Base-by-base conservation (phyloP, 2,329 filamentous ascomycete genomes). In the Verticillium dahliae region DNA sequence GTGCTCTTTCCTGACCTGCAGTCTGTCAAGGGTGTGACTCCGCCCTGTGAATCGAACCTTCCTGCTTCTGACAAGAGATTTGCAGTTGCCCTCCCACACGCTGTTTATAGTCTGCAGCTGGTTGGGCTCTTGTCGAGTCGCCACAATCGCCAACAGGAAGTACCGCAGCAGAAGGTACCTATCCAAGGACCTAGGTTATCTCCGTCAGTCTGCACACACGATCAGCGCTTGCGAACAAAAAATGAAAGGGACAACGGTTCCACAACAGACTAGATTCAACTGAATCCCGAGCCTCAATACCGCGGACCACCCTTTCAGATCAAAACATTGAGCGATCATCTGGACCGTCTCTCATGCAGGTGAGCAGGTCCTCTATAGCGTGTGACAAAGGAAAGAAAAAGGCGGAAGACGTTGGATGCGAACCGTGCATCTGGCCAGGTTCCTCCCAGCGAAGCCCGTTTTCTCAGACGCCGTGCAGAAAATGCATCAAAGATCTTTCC, bases 391-490 rank as follows among this genome's bases (percentile, higher is more conserved):
- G 57, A 59, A 65, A 59, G 56, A 61, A 60, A 62, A 59, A 37
- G 59, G 50, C 33, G 57, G 64, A 56, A 22, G 38, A 60, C 31
- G 60, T 56, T 27, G 38, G 27, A 61, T 56, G 52, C 60, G 38
- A 22, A 35, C 45, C 38, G 52, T 55, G 60, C 62, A 33, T 65
- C 63, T 66, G 63, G 62, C 64, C 61, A 62, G 58, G 52, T 50
- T 54, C 60, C 61, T 63, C 61, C 62, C 61, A 63, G 50, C 61
- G 61, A 65, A 60, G 59, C 60, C 70, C 72, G 60, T 69, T n/a
- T 38, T 41, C 38, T 39, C 57, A 50, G 39, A 73, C 71, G 69
- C 72, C 72, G 69, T 66, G 72, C 65, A 66, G 70, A 57, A 52
- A 52, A 71, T 71, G 70, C 69, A 67, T 59, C 61, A 62, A 62